Conservation (phyloP, 2,329 filamentous ascomycete genomes). For the Colletotrichum theobromicola region DNA sequence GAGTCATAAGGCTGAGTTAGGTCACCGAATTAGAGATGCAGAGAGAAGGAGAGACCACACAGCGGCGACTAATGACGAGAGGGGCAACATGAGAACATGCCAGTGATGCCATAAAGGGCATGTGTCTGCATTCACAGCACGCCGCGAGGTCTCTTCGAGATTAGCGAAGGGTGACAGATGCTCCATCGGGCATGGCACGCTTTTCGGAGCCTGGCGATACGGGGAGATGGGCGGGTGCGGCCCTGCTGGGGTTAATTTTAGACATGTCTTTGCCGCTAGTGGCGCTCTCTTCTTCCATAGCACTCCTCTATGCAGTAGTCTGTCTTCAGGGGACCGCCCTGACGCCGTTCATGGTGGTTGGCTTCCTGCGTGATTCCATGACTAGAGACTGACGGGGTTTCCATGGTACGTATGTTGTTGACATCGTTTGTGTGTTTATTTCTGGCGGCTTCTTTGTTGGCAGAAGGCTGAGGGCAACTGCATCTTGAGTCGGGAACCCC, state of each 20-base stretch:
- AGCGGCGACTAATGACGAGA: neutral
- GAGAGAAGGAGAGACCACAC: neutral
- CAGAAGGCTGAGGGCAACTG: neutral
- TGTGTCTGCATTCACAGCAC: neutral
- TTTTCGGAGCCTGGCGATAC: neutral
- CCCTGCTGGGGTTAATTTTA: constrained; percentile 10
- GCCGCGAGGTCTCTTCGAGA: constrained; percentile 1
- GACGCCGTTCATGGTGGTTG: neutral
- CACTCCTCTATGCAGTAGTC: too few relatives aligned
- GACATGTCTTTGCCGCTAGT: constrained; percentile 7
- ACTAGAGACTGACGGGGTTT: neutral
- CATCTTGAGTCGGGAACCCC: neutral
- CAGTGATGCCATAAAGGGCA: neutral
- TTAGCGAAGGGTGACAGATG: constrained; percentile 10
- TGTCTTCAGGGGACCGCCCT: neutral
- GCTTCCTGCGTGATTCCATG: neutral
- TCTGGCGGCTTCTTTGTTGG: neutral
- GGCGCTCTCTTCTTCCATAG: neutral
- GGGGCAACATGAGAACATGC: neutral
- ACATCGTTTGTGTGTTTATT: neutral
- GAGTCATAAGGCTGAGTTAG: neutral
- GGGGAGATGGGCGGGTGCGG: neutral
- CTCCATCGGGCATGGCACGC: neutral
- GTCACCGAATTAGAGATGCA: neutral
- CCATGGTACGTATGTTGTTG: neutral